phyloP scores from a whole-genome alignment of 2,329 filamentous ascomycete species.

The Neoascochyta sp. region DNA sequence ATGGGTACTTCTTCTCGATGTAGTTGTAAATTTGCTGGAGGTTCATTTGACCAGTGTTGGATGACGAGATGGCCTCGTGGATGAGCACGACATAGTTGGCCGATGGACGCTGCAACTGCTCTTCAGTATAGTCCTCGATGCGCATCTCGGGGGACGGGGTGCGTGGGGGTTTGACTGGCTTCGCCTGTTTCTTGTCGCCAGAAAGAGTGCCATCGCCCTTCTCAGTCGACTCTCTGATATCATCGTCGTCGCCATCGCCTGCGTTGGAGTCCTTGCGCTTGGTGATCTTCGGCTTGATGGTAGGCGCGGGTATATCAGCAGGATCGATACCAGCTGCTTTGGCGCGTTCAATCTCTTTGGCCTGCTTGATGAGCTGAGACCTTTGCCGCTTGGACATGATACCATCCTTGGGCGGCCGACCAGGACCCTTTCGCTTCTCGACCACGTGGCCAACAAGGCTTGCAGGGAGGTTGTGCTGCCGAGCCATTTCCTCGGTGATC shows the following conservation, averaged over 20 bases:
- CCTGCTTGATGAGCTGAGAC: constrained; percentile 59
- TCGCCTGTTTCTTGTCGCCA: constrained; percentile 47
- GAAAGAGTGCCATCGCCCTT: constrained; percentile 29
- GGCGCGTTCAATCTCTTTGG: constrained; percentile 46
- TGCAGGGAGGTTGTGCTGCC: constrained; percentile 40
- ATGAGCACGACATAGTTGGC: constrained; percentile 63
- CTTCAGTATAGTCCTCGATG: constrained; percentile 64
- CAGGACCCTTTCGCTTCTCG: constrained; percentile 67
- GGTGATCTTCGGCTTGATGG: constrained; percentile 34
- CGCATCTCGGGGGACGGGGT: constrained; percentile 62
- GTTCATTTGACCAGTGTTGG: constrained; percentile 55
- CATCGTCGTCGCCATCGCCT: constrained; percentile 34
- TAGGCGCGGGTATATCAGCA: constrained; percentile 31
- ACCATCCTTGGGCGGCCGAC: constrained; percentile 77
- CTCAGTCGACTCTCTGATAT: constrained; percentile 36
- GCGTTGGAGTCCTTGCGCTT: constrained; percentile 39
- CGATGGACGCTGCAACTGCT: constrained; percentile 67
- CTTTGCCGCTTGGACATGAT: constrained; percentile 78
- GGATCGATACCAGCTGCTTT: constrained; percentile 38
- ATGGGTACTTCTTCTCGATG: constrained; percentile 61
- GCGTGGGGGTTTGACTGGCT: constrained; percentile 47
- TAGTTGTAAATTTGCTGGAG: constrained; percentile 64
- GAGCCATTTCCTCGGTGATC: constrained; percentile 38
- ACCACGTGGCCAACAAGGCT: constrained; percentile 46
- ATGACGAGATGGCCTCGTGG: constrained; percentile 58